These are phyloP conservation scores for Eucalyptus marginata DNA, from an alignment of 345 rosid genomes.

Conservation along the genomic window DNA sequence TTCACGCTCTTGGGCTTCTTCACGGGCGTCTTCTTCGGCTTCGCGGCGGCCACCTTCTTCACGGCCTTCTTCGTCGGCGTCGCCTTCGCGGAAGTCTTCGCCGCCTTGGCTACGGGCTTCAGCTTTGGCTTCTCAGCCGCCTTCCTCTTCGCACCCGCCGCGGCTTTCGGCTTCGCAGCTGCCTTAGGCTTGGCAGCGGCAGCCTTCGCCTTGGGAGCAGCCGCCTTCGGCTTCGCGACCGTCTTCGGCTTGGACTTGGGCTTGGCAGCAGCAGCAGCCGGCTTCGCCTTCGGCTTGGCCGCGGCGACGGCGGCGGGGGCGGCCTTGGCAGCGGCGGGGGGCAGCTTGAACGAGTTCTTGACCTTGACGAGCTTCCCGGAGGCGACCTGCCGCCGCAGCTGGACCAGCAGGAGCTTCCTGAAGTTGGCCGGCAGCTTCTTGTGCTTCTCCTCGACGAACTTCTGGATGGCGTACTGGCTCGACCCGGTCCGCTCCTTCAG, in stretches of 20 bases:
- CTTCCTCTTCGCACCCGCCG: neutral
- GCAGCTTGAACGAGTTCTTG: conserved; percentile 36
- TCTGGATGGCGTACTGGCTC: conserved; percentile 42
- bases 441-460: conserved; percentile 40
- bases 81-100: conserved; percentile 8
- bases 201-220: neutral
- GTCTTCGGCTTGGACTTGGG: neutral
- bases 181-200: neutral
- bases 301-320: neutral
- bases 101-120: neutral
- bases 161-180: neutral
- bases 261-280: neutral
- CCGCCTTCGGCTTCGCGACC: neutral
- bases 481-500: conserved; percentile 48
- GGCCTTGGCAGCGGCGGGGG: neutral
- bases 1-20: conserved; percentile 21
- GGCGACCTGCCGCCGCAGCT: conserved; percentile 30
- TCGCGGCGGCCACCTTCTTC: neutral
- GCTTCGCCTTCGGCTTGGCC: neutral
- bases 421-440: conserved; percentile 24
- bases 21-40: conserved; percentile 1
- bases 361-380: conserved; percentile 34
- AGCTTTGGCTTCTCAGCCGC: neutral
- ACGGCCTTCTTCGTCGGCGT: conserved; percentile 6
- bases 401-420: conserved; percentile 27